These are phyloP conservation scores for Kazachstania viticola DNA, from an alignment of 805 yeast genomes.

Conservation along the genomic window DNA sequence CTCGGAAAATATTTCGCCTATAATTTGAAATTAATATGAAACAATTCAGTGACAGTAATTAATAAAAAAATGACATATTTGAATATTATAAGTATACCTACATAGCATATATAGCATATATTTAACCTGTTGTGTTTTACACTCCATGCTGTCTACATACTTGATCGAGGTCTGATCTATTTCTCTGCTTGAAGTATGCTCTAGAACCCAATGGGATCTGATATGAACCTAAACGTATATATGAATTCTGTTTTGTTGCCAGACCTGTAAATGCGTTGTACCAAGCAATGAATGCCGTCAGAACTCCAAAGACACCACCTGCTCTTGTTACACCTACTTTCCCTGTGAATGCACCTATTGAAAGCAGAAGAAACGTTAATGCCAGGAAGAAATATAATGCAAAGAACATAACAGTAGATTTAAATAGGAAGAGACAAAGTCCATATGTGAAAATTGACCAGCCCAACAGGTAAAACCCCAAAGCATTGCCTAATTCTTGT, in stretches of 20 bases:
- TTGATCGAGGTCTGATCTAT: not conserved
- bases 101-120: too few species aligned
- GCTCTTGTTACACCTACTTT: constrained; percentile 34
- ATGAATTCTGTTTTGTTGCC: constrained; percentile 51
- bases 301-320: constrained; percentile 54
- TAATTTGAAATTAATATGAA: too few species aligned
- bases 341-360: constrained; percentile 39
- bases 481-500: constrained; percentile 34
- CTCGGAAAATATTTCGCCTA: too few species aligned
- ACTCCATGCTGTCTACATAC: too few species aligned
- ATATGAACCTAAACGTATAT: constrained; percentile 22
- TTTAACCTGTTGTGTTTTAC: too few species aligned
- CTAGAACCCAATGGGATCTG: constrained; percentile 24
- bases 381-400: constrained; percentile 41
- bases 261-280: constrained; percentile 62
- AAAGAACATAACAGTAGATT: constrained; percentile 56
- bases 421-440: constrained; percentile 40
- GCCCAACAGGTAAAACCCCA: constrained; percentile 48
- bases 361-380: constrained; percentile 44
- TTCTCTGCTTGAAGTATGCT: not conserved
- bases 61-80: too few species aligned
- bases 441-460: constrained; percentile 55
- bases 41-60: too few species aligned
- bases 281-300: constrained; percentile 53
- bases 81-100: too few species aligned